phyloP scores from a whole-genome alignment of 169 alveolate genomes.

The Cyclospora cayetanensis region DNA sequence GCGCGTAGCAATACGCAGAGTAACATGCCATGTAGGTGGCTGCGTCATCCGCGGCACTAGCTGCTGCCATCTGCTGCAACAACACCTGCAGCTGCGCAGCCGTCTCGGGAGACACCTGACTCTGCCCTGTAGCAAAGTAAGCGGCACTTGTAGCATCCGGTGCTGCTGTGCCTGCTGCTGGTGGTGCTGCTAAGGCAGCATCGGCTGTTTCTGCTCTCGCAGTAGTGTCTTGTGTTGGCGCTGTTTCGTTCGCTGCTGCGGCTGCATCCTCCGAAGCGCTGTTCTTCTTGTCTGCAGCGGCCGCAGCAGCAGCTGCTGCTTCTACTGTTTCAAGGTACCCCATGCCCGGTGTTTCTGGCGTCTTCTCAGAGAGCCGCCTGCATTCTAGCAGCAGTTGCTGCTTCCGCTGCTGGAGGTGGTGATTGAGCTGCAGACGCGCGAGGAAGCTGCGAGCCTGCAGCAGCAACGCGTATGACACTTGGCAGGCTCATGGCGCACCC shows the following conservation, averaged over 20 bases:
- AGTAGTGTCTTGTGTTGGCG: background rate
- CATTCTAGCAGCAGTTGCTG: conserved; percentile 26
- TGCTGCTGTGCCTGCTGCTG: background rate
- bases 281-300: background rate
- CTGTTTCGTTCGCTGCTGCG: background rate
- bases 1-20: conserved; percentile 50
- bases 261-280: background rate
- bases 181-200: background rate
- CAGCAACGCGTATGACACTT: background rate
- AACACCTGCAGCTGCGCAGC: conserved; percentile 50
- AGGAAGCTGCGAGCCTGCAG: conserved; percentile 62
- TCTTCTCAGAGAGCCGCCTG: conserved; percentile 21
- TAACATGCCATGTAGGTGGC: conserved; percentile 59
- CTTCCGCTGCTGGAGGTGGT: conserved; percentile 61
- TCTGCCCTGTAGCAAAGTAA: background rate
- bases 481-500: too few species aligned
- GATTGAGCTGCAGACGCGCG: conserved; percentile 62
- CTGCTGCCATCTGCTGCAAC: conserved; percentile 63
- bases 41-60: conserved; percentile 41
- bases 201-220: background rate
- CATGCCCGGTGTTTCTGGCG: background rate
- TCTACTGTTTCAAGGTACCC: background rate
- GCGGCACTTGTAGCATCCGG: background rate
- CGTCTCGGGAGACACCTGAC: conserved; percentile 29
- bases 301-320: conserved; percentile 60